Percentiles rank a stretch among this genome's conserved stretches.
These are phyloP conservation scores for Melaleuca quinquenervia DNA, from an alignment of 345 rosid species.

Conservation along the genomic window DNA sequence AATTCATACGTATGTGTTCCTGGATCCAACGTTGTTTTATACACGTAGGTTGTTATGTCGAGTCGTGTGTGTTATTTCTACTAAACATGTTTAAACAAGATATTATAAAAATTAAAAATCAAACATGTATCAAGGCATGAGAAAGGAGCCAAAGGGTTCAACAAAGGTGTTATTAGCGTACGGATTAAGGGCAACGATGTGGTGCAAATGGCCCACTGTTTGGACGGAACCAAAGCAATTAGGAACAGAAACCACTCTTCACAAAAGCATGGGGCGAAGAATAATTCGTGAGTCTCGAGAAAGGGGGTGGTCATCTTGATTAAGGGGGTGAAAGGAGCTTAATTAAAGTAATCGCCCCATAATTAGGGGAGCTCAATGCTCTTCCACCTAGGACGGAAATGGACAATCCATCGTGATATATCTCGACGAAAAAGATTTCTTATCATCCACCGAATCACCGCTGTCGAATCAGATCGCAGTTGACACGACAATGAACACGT, in stretches of 20 bases:
- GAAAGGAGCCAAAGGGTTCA: neutral
- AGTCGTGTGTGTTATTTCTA: neutral
- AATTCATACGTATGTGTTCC: neutral
- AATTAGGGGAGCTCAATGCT: neutral
- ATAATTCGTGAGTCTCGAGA: neutral
- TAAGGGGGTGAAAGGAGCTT: neutral
- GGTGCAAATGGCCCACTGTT: neutral
- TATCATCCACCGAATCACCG: neutral
- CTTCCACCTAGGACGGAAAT: neutral
- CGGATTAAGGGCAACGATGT: neutral
- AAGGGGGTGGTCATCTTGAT: neutral
- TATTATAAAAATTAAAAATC: neutral
- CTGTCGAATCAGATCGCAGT: neutral
- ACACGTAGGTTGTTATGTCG: neutral
- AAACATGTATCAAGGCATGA: no score
- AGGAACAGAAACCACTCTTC: neutral
- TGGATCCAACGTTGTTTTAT: neutral
- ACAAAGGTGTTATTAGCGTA: neutral
- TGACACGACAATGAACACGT: neutral
- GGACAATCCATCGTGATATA: neutral
- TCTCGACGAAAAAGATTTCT: neutral
- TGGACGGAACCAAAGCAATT: neutral
- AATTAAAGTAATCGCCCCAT: neutral
- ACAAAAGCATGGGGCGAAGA: neutral
- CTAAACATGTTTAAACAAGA: neutral